These are phyloP conservation scores for Fragilaria radians DNA, from an alignment of 108 stramenopile species.

Conservation along the genomic window DNA sequence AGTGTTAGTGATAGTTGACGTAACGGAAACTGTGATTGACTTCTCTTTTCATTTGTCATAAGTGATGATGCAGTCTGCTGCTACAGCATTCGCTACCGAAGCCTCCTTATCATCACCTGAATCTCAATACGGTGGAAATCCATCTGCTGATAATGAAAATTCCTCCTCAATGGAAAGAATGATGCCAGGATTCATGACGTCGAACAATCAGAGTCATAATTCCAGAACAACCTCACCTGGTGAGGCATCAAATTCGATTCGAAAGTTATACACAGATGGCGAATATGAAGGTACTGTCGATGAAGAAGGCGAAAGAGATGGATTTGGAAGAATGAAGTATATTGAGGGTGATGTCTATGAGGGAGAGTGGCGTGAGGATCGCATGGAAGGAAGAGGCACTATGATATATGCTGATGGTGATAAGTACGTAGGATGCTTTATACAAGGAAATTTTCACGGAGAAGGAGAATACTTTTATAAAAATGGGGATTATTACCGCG, in stretches of 20 bases:
- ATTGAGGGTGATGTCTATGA: not conserved
- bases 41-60: too few species aligned
- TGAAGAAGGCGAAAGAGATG: not conserved
- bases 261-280: slow-evolving; percentile 4
- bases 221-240: not conserved
- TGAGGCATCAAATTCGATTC: not conserved
- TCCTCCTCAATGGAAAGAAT: too few species aligned
- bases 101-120: too few species aligned
- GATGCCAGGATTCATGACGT: too few species aligned
- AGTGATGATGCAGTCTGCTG: too few species aligned
- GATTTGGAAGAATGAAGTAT: not conserved
- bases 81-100: too few species aligned
- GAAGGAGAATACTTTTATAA: not conserved
- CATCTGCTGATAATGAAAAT: too few species aligned
- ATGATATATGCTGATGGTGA: slow-evolving; percentile 4
- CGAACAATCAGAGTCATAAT: too few species aligned
- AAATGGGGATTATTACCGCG: slow-evolving; percentile 5
- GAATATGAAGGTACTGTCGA: not conserved
- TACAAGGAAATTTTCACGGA: slow-evolving; percentile 3
- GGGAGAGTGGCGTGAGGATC: not conserved
- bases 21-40: too few species aligned
- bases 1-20: too few species aligned
- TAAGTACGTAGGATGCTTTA: slow-evolving; percentile 1
- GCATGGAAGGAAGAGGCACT: not conserved
- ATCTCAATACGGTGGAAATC: too few species aligned